These are phyloP conservation scores for Marasmius tenuissimus DNA, from an alignment of 1,284 basidiomycete genomes.

Conservation along the genomic window DNA sequence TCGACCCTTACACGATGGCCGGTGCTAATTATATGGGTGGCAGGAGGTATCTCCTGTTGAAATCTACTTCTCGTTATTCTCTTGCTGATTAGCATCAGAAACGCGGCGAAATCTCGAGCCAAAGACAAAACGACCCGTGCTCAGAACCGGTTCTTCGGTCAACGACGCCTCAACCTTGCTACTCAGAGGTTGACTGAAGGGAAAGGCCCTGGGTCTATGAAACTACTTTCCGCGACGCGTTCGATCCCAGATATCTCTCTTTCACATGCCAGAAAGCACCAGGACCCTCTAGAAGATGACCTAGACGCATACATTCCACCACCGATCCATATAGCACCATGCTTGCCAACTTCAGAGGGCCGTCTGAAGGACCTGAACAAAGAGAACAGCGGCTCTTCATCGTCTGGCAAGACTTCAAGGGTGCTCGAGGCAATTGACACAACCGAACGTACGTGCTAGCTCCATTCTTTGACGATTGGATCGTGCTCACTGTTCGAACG, in stretches of 20 bases:
- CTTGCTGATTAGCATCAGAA: conserved; percentile 33
- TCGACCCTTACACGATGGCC: conserved; percentile 32
- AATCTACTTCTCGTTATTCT: too few relatives aligned
- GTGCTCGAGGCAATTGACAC: conserved; percentile 37
- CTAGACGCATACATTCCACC: conserved; percentile 24
- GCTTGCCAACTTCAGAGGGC: conserved; percentile 21
- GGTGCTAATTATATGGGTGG: conserved; percentile 68
- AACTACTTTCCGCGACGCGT: not conserved
- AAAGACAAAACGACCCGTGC: conserved; percentile 48
- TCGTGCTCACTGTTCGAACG: conserved; percentile 3
- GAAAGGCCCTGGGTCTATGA: not conserved
- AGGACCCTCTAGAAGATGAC: not conserved
- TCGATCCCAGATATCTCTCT: conserved; percentile 23
- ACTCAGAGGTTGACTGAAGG: conserved; percentile 27
- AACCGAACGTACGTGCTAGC: conserved; percentile 32
- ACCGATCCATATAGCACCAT: conserved; percentile 22
- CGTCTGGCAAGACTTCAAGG: conserved; percentile 25
- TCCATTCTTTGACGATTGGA: conserved; percentile 1
- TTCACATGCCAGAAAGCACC: conserved; percentile 30
- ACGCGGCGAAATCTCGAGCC: conserved; percentile 49
- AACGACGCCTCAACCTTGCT: conserved; percentile 52
- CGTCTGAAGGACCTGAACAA: conserved; percentile 6
- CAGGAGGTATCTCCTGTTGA: conserved; percentile 38
- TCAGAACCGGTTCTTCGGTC: conserved; percentile 56
- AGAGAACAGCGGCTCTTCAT: conserved; percentile 16